These are phyloP conservation scores for Phoma sp. DNA, from an alignment of 2,329 filamentous ascomycete species.

Conservation along the genomic window DNA sequence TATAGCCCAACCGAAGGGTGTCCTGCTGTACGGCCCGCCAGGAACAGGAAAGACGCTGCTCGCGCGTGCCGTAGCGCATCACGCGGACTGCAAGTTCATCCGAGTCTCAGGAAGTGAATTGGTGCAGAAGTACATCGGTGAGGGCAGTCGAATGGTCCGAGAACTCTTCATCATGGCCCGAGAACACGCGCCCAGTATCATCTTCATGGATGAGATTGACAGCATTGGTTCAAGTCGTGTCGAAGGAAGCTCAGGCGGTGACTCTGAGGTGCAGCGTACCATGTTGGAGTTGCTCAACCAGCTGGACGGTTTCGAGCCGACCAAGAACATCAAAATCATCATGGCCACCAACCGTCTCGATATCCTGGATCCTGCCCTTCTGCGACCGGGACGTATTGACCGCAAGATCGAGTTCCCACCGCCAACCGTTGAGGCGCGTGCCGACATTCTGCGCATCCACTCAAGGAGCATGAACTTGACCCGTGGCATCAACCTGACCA, in stretches of 20 bases:
- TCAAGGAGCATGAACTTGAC: slow-evolving; percentile 98
- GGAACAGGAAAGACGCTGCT: slow-evolving; percentile 97
- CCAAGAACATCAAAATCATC: slow-evolving; percentile 99
- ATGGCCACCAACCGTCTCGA: slow-evolving; percentile 99
- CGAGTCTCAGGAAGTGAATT: slow-evolving; percentile 94
- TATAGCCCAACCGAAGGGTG: slow-evolving; percentile 97
- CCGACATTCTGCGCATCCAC: slow-evolving; percentile 97
- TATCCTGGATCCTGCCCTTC: slow-evolving; percentile 91
- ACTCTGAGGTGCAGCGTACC: slow-evolving; percentile 97
- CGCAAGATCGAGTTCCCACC: slow-evolving; percentile 99
- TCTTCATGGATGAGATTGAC: slow-evolving; percentile 99
- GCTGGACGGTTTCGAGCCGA: slow-evolving; percentile 97
- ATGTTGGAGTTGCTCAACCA: slow-evolving; percentile 99
- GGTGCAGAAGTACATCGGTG: slow-evolving; percentile 99
- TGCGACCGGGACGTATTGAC: slow-evolving; percentile 97
- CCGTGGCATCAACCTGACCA: slow-evolving; percentile 93
- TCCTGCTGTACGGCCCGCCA: slow-evolving; percentile 93
- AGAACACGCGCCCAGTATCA: slow-evolving; percentile 97
- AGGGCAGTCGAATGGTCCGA: slow-evolving; percentile 97
- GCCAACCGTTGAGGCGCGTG: slow-evolving; percentile 92
- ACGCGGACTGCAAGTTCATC: slow-evolving; percentile 99
- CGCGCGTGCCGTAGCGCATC: slow-evolving; percentile 93
- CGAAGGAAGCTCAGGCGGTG: slow-evolving; percentile 91
- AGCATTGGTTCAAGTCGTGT: slow-evolving; percentile 97
- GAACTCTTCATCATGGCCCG: slow-evolving; percentile 99